Evolutionary conservation across 2,329 filamentous ascomycete genomes (phyloP).

Genomic region (Botrytis deweyae): DNA sequence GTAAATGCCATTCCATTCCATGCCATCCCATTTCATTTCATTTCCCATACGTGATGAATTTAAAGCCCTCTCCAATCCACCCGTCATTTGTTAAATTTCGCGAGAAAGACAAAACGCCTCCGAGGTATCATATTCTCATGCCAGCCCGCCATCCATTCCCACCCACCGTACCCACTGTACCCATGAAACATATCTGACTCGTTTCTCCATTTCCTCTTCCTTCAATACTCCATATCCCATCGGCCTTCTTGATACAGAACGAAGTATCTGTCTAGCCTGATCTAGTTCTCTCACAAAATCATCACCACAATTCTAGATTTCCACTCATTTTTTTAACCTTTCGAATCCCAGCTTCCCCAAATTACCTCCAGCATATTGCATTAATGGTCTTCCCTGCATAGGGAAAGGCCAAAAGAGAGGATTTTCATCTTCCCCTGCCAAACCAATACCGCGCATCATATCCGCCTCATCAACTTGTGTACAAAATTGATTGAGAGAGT

Average conservation of each 20-base stretch:
- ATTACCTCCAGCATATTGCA: conserved; percentile 19
- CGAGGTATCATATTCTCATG: conserved; percentile 12
- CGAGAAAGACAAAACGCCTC: conserved; percentile 11
- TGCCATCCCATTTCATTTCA: background rate
- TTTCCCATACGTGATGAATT: background rate
- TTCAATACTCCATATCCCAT: background rate
- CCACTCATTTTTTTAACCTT: background rate
- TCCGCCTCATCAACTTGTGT: conserved; percentile 31
- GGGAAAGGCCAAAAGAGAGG: conserved; percentile 39
- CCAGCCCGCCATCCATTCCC: background rate
- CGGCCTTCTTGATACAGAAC: background rate
- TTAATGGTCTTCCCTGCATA: conserved; percentile 34
- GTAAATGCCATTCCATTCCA: too few relatives aligned
- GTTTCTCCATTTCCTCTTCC: background rate
- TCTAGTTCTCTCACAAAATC: background rate
- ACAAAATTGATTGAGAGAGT: conserved; percentile 33
- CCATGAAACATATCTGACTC: background rate
- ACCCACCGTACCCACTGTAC: background rate
- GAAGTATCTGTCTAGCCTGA: background rate
- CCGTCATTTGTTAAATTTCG: background rate
- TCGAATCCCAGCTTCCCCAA: conserved; percentile 11
- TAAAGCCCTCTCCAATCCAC: background rate
- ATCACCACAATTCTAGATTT: too few relatives aligned
- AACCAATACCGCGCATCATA: conserved; percentile 37
- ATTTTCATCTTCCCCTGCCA: conserved; percentile 22